A percentile compares a stretch with the other conserved stretches of the same genome.
Conservation (phyloP, 2,329 filamentous ascomycete genomes). For the Tolypocladium ophioglossoides region DNA sequence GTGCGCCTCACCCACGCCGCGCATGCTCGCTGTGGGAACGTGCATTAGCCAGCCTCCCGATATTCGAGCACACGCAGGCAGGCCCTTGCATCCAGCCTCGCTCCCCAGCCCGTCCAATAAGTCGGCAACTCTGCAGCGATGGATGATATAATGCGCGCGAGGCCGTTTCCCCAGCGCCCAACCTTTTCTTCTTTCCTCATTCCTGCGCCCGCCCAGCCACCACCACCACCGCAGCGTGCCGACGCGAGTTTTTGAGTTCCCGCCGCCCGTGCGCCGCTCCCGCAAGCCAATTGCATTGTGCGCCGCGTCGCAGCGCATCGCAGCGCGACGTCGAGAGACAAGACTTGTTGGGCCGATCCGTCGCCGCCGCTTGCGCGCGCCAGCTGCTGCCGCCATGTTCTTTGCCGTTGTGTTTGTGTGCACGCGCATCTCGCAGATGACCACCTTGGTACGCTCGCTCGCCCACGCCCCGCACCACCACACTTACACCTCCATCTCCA, state of each 20-base stretch:
- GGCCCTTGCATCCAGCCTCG: no score
- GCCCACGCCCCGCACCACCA: no score
- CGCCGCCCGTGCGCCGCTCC: background rate
- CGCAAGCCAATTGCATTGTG: background rate
- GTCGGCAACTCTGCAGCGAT: no score
- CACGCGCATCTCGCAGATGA: conserved; percentile 51
- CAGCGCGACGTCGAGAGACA: no score
- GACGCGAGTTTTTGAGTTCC: background rate
- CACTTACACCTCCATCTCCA: background rate
- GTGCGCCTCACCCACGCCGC: no score
- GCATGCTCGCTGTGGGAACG: no score
- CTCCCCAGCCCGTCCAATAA: background rate
- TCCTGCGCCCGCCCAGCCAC: background rate
- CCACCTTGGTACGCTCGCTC: conserved; percentile 50
- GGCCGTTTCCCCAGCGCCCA: no score
- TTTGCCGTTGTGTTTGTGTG: conserved; percentile 54
- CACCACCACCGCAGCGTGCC: background rate
- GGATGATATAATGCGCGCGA: no score
- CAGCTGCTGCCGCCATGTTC: conserved; percentile 35
- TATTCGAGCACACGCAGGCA: no score
- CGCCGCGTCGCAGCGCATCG: background rate
- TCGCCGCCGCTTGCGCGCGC: background rate
- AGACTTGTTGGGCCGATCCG: background rate
- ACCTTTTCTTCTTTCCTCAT: no score
- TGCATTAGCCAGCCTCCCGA: no score